A percentile compares a stretch with the other conserved stretches of the same genome.
phyloP scores from a whole-genome alignment of 2,329 filamentous ascomycete genomes.

The Rhytidhysteron rufulum region DNA sequence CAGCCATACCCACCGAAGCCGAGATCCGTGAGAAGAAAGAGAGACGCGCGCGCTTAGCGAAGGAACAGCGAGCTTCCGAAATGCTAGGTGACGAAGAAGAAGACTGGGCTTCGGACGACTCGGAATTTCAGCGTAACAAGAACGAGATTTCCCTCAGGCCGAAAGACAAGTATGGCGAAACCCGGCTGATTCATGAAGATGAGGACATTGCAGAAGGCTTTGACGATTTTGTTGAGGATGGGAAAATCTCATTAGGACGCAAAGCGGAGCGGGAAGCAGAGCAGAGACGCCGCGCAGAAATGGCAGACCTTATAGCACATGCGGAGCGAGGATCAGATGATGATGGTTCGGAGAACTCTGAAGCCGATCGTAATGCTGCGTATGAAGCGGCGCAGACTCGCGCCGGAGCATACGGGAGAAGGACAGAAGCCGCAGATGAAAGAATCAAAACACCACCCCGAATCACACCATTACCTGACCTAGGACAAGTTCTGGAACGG shows the following conservation, averaged over 20 bases:
- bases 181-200: constrained; percentile 76
- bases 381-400: constrained; percentile 86
- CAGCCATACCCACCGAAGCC: constrained; percentile 69
- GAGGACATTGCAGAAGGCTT: constrained; percentile 93
- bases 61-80: constrained; percentile 63
- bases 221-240: constrained; percentile 86
- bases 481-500: constrained; percentile 63
- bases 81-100: constrained; percentile 53
- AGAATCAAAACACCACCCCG: constrained; percentile 62
- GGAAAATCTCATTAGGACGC: constrained; percentile 70
- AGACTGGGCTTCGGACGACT: constrained; percentile 38
- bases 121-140: constrained; percentile 34
- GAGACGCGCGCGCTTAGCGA: constrained; percentile 74
- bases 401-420: constrained; percentile 72
- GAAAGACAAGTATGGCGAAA: constrained; percentile 62
- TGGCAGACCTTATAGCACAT: constrained; percentile 76
- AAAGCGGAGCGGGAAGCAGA: constrained; percentile 72
- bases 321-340: constrained; percentile 71
- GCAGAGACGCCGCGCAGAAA: constrained; percentile 66
- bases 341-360: constrained; percentile 63
- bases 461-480: constrained; percentile 72
- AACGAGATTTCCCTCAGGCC: constrained; percentile 48
- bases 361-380: constrained; percentile 64
- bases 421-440: constrained; percentile 41
- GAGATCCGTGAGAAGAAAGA: constrained; percentile 92